Evolutionary conservation across 805 yeast genomes (phyloP), one percentile per base, ranked within the genome.

Genomic region (Kuraishia piskuri): DNA sequence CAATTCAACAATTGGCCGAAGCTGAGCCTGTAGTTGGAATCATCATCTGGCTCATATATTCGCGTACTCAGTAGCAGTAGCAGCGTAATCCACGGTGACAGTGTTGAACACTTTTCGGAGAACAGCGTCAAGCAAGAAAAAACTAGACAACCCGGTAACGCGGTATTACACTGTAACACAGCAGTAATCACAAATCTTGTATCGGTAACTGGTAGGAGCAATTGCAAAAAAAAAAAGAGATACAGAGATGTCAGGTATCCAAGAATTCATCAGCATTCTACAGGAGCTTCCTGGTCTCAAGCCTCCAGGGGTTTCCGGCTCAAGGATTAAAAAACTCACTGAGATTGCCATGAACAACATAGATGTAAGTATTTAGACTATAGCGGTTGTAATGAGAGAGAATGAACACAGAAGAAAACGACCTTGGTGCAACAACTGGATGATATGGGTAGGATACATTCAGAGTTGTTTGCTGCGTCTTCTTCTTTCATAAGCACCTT

Each of bases 231-330:
- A n/a, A n/a, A n/a, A n/a, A n/a, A n/a, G n/a, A n/a, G n/a, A n/a
- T n/a, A n/a, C n/a, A n/a, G 14, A 31, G 14, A 47, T 47, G 49
- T 22, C 49, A 22, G 47, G 23, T 44, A 9, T 70, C 55, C 76
- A 74, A 60, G 73, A 77, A 58, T 79, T 80, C 61, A 80, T 77
- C 57, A 57, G 68, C 50, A 71, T 73, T 31, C 68, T 79, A 55
- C 74, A 73, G 58, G 83, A 79, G 63, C 65, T 80, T 52, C 73
- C 78, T 25, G 74, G 78, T 5, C 70, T 86, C 61, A 86, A 84
- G 69, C 81, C 96, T 17, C 92, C 92, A 14, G 98, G 99, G 56
- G 94, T 92, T 52, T 90, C 97, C 25, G 98, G 98, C 48, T 83
- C 96, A 53, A 90, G 97, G 73, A 94, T 92, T 69, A 88, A 88